Conservation (phyloP, 768 basidiomycete genomes). For the Termitomyces sp. region DNA sequence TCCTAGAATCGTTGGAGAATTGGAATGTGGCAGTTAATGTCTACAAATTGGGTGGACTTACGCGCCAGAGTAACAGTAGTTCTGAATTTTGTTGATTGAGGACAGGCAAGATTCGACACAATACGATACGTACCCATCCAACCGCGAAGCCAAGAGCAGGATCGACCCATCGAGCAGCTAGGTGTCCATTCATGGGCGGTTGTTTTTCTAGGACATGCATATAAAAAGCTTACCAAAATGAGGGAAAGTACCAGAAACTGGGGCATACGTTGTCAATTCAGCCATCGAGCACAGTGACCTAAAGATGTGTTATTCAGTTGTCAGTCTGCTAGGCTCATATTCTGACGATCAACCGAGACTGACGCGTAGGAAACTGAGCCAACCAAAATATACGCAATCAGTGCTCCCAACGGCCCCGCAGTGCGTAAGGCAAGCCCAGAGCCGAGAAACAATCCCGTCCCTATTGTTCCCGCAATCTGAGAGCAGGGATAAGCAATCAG, state of each 20-base stretch:
- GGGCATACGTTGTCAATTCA: constrained; percentile 80
- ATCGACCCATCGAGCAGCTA: constrained; percentile 56
- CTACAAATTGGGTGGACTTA: constrained; percentile 15
- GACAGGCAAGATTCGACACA: not conserved
- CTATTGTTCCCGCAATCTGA: constrained; percentile 72
- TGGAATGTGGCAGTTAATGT: not conserved
- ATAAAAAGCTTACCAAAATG: constrained; percentile 49
- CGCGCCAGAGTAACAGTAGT: constrained; percentile 42
- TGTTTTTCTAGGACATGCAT: not conserved
- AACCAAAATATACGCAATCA: constrained; percentile 61
- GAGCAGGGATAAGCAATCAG: not conserved
- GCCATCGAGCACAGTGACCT: constrained; percentile 65
- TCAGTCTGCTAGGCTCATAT: not conserved
- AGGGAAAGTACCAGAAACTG: constrained; percentile 75
- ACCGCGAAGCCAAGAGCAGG: constrained; percentile 57
- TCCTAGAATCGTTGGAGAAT: constrained; percentile 28
- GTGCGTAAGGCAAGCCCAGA: constrained; percentile 56
- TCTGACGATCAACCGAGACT: constrained; percentile 17
- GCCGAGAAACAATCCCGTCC: constrained; percentile 72
- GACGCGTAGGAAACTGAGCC: constrained; percentile 65
- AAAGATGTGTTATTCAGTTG: not conserved
- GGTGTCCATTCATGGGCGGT: not conserved
- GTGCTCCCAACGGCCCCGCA: constrained; percentile 66
- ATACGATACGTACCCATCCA: constrained; percentile 40
- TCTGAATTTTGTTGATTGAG: constrained; percentile 19